Evolutionary conservation across 371 early-diverging fungal genomes (phyloP).

Genomic region (Parasitella parasitica): DNA sequence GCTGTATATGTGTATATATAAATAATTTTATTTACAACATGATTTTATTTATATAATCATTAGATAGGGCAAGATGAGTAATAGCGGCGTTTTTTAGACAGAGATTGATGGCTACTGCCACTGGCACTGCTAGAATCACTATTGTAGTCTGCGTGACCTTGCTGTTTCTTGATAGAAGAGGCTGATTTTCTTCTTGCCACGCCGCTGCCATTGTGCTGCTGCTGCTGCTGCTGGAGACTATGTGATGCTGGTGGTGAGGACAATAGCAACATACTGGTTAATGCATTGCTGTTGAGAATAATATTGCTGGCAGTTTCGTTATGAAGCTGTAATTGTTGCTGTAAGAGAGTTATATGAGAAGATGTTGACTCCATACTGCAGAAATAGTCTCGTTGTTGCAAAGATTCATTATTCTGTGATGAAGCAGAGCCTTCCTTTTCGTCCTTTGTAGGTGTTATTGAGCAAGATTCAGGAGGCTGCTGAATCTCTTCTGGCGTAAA

Average conservation of each 20-base stretch:
- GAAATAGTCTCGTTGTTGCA: conserved; percentile 5
- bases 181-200: background rate
- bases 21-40: no score
- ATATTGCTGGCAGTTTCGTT: conserved; percentile 6
- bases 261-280: background rate
- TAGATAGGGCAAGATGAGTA: background rate
- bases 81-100: background rate
- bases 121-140: background rate
- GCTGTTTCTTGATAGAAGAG: background rate
- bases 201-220: background rate
- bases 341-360: background rate
- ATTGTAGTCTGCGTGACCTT: background rate
- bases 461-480: background rate
- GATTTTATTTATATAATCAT: no score
- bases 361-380: background rate
- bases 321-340: conserved; percentile 10
- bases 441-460: background rate
- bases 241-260: background rate
- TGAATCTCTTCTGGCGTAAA: conserved; percentile 18
- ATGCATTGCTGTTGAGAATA: conserved; percentile 1
- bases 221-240: background rate
- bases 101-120: background rate
- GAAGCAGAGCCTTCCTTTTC: background rate
- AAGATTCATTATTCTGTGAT: background rate
- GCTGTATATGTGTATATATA: no score